Evolutionary conservation across 2,329 filamentous ascomycete genomes (phyloP).

Genomic region (Chrysoporthe austroafricana): DNA sequence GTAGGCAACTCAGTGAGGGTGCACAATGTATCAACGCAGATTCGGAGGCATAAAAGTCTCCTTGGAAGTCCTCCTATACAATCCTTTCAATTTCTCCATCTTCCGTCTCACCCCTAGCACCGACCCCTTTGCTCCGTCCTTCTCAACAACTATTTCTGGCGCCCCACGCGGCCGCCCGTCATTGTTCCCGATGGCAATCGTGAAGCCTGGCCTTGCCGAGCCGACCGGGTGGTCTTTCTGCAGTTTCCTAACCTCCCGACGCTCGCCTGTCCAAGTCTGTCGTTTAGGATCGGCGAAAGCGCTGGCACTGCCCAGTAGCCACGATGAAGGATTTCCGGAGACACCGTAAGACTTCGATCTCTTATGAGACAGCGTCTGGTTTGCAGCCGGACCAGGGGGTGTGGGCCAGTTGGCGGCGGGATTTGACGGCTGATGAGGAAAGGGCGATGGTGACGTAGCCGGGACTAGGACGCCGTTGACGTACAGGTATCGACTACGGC

Average conservation of each 20-base stretch:
- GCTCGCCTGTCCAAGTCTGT: constrained; percentile 26
- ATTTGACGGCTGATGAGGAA: neutral
- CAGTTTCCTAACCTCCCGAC: constrained; percentile 26
- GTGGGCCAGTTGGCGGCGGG: neutral
- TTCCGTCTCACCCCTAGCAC: constrained; percentile 26
- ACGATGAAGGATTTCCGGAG: constrained; percentile 16
- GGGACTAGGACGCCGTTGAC: constrained; percentile 19
- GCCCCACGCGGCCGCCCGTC: neutral
- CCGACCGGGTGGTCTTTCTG: constrained; percentile 28
- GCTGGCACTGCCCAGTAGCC: constrained; percentile 19
- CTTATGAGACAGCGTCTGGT: constrained; percentile 7
- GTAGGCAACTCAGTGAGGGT: neutral
- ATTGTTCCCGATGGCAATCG: constrained; percentile 19
- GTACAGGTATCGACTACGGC: constrained; percentile 24
- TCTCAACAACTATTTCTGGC: neutral
- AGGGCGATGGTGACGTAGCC: constrained; percentile 8
- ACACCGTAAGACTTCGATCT: constrained; percentile 20
- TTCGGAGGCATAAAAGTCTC: neutral
- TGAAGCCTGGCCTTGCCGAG: constrained; percentile 23
- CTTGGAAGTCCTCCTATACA: constrained; percentile 21
- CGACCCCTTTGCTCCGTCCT: constrained; percentile 15
- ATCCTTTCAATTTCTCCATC: constrained; percentile 25
- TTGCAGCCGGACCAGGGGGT: neutral
- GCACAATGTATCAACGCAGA: neutral
- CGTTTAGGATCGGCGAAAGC: constrained; percentile 18